phyloP scores from a whole-genome alignment of 257 asterid species.

The Mitragyna speciosa region DNA sequence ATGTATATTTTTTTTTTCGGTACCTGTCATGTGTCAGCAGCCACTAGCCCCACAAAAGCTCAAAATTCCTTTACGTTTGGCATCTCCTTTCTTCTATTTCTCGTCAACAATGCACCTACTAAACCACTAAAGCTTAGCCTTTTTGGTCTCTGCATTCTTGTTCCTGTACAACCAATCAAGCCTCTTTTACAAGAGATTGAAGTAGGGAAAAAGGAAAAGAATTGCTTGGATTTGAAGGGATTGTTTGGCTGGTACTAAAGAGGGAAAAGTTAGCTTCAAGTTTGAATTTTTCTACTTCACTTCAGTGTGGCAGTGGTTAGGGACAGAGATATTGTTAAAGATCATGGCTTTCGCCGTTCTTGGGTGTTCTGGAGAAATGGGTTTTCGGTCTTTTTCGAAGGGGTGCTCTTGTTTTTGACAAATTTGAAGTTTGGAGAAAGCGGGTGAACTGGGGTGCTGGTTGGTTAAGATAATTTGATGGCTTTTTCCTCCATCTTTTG shows the following conservation, averaged over 20 bases:
- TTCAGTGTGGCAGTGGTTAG: not conserved
- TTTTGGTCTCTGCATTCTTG: conserved; percentile 3
- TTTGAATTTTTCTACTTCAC: not conserved
- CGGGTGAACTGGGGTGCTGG: conserved; percentile 22
- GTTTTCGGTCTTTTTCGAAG: conserved; percentile 7
- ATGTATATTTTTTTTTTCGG: not conserved
- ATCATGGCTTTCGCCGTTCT: conserved; percentile 3
- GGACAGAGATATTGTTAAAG: not conserved
- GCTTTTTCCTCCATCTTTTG: conserved; percentile 52
- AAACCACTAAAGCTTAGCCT: conserved; percentile 1
- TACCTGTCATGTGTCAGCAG: conserved; percentile 2
- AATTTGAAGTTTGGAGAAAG: conserved; percentile 16
- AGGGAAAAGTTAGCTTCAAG: not conserved
- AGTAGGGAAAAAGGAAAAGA: not conserved
- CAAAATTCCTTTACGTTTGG: conserved; percentile 6
- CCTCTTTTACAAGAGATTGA: conserved; percentile 2
- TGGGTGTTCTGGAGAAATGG: conserved; percentile 10
- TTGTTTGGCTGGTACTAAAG: conserved; percentile 4
- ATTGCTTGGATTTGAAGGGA: conserved; percentile 27
- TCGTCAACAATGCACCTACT: not conserved
- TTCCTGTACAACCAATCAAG: not conserved
- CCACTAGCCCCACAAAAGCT: conserved; percentile 13
- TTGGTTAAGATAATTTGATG: conserved; percentile 33
- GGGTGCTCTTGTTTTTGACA: conserved; percentile 5
- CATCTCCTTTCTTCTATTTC: not conserved